A percentile compares a stretch with the other conserved stretches of the same genome.
phyloP scores from a whole-genome alignment of 228 moss, liverwort and hornwort species.

The Sphagnum magellanicum region DNA sequence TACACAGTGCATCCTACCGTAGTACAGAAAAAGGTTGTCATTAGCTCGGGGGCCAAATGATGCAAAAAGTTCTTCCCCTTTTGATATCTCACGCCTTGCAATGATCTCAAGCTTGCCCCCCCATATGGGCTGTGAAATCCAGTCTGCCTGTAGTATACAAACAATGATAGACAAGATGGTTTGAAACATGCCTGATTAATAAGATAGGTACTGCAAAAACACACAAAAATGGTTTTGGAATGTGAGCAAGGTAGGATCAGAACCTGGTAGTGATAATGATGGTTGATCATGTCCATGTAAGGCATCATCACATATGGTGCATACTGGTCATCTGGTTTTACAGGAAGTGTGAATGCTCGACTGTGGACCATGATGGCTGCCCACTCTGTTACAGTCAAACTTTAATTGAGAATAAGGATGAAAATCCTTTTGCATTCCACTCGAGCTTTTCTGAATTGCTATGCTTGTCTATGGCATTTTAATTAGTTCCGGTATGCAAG shows the following conservation, averaged over 20 bases:
- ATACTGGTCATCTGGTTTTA: slow-evolving; percentile 65
- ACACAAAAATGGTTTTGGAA: not conserved
- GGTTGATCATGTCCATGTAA: slow-evolving; percentile 99
- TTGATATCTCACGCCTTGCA: slow-evolving; percentile 64
- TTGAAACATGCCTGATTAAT: not conserved
- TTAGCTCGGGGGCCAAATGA: slow-evolving; percentile 91
- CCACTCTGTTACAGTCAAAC: slow-evolving; percentile 52
- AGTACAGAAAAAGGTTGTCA: slow-evolving; percentile 91
- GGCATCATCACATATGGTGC: slow-evolving; percentile 97
- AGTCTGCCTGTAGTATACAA: slow-evolving; percentile 59
- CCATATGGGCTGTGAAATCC: slow-evolving; percentile 91
- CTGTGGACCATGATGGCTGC: slow-evolving; percentile 92
- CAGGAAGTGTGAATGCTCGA: slow-evolving; percentile 93
- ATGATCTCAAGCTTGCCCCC: slow-evolving; percentile 79
- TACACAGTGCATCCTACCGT: slow-evolving; percentile 32
- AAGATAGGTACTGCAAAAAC: not conserved
- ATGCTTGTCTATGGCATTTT: not conserved
- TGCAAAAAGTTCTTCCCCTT: slow-evolving; percentile 84
- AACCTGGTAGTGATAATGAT: slow-evolving; percentile 93
- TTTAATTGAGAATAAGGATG: not conserved
- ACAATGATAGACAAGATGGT: not conserved
- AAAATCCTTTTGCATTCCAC: not conserved
- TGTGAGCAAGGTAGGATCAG: not conserved
- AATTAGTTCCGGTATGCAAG: not conserved
- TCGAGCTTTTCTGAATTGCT: not conserved